Conservation (phyloP, 352 stramenopile genomes). For the Stramenopiles sp. region DNA sequence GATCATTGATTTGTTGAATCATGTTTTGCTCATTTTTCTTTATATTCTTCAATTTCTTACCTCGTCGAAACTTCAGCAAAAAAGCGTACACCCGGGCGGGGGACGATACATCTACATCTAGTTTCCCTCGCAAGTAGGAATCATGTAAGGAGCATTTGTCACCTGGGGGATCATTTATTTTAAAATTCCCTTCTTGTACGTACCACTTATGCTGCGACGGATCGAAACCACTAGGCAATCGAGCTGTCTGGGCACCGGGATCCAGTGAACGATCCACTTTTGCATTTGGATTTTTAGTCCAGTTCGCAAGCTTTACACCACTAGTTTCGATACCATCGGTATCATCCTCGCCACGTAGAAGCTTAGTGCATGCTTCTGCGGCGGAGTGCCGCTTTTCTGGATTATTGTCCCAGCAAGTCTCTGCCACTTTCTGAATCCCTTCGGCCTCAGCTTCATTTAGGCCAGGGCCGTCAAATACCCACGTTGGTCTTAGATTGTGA, state of each 20-base stretch:
- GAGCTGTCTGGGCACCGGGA: not conserved
- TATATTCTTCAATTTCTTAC: slow-evolving; percentile 1
- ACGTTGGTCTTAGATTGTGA: not conserved
- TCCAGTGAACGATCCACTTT: not conserved
- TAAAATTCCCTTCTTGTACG: not conserved
- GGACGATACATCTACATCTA: not conserved
- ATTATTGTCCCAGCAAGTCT: not conserved
- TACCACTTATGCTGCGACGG: not conserved
- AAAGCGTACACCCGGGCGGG: not conserved
- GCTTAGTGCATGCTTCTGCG: not conserved
- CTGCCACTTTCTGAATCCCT: not conserved
- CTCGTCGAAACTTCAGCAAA: not conserved
- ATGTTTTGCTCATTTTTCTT: not conserved
- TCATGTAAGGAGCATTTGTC: not conserved
- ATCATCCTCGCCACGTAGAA: not conserved
- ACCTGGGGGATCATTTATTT: not conserved
- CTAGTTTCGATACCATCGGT: not conserved
- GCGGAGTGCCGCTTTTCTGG: not conserved
- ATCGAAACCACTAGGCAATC: not conserved
- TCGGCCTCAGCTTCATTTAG: not conserved
- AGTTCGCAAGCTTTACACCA: not conserved
- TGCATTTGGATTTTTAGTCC: not conserved
- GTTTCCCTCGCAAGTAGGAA: not conserved
- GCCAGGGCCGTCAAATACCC: not conserved
- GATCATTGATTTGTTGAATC: not conserved